Evolutionary conservation across 2,329 filamentous ascomycete species (phyloP).

Genomic region (Trichoderma gracile): DNA sequence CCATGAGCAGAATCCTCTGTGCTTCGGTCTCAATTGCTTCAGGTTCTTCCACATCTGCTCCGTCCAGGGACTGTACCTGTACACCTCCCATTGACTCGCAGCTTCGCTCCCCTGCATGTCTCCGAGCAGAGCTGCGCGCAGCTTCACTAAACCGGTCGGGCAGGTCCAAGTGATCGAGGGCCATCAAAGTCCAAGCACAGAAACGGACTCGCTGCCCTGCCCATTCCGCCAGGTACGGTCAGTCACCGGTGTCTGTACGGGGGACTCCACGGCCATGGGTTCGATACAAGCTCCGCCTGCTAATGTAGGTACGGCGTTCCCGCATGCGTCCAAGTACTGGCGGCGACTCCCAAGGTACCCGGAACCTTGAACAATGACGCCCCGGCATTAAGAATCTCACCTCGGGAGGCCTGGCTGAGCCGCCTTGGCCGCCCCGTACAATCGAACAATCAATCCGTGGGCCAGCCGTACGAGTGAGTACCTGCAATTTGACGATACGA

Average conservation of each 20-base stretch:
- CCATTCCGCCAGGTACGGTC: not conserved
- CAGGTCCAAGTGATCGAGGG: not conserved
- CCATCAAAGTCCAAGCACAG: not conserved
- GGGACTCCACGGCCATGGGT: too few species aligned
- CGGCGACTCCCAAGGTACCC: too few species aligned
- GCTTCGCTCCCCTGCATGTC: not conserved
- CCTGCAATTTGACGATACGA: not conserved
- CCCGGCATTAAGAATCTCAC: constrained; percentile 11
- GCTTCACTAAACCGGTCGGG: constrained; percentile 21
- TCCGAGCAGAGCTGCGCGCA: not conserved
- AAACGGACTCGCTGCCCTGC: constrained; percentile 1
- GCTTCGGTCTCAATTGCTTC: too few species aligned
- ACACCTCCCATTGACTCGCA: not conserved
- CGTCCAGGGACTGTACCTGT: not conserved
- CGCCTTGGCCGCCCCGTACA: not conserved
- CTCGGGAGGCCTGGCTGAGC: constrained; percentile 10
- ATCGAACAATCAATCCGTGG: constrained; percentile 18
- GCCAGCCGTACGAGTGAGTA: not conserved
- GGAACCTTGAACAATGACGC: not conserved
- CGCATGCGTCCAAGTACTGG: constrained; percentile 20
- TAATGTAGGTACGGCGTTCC: constrained; percentile 18
- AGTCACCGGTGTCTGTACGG: too few species aligned
- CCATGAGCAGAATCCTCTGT: too few species aligned
- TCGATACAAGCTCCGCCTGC: not conserved
- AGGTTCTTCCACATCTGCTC: too few species aligned